Conservation (phyloP, 495 filamentous ascomycete species). For the Annulohypoxylon maeteangense region DNA sequence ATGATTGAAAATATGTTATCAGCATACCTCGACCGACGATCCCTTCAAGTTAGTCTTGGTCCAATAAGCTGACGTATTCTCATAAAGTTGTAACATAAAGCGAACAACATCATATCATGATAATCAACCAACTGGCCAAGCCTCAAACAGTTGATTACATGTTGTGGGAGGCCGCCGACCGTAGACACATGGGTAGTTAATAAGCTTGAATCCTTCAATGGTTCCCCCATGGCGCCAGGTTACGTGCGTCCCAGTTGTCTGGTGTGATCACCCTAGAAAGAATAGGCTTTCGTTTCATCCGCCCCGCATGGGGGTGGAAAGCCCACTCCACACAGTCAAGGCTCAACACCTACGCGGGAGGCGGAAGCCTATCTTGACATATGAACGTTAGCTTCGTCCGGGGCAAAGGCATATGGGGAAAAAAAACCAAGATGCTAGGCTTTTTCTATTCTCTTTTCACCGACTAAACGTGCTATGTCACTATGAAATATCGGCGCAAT, state of each 20-base stretch:
- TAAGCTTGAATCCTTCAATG: conserved; percentile 31
- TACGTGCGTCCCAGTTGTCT: conserved; percentile 19
- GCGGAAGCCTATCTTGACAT: conserved; percentile 2
- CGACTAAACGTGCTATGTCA: neutral
- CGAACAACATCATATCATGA: conserved; percentile 33
- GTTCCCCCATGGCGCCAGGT: conserved; percentile 2
- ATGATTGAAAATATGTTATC: neutral
- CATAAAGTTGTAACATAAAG: conserved; percentile 14
- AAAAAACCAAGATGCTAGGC: conserved; percentile 11
- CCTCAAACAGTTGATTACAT: neutral
- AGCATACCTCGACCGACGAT: neutral
- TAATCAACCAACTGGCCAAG: neutral
- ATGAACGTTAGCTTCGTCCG: conserved; percentile 16
- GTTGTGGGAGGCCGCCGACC: conserved; percentile 17
- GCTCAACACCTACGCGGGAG: conserved; percentile 3
- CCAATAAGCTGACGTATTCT: conserved; percentile 24
- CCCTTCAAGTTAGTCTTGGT: neutral
- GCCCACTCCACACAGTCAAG: conserved; percentile 9
- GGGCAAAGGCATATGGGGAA: conserved; percentile 11
- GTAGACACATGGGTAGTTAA: conserved; percentile 16
- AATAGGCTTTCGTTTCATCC: conserved; percentile 33
- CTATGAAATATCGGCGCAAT: neutral
- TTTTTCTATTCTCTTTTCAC: neutral
- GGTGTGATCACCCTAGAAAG: conserved; percentile 12
- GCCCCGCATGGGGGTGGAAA: neutral